These are phyloP conservation scores for Claviceps fusiformis DNA, from an alignment of 2,329 filamentous ascomycete genomes.

Conservation along the genomic window DNA sequence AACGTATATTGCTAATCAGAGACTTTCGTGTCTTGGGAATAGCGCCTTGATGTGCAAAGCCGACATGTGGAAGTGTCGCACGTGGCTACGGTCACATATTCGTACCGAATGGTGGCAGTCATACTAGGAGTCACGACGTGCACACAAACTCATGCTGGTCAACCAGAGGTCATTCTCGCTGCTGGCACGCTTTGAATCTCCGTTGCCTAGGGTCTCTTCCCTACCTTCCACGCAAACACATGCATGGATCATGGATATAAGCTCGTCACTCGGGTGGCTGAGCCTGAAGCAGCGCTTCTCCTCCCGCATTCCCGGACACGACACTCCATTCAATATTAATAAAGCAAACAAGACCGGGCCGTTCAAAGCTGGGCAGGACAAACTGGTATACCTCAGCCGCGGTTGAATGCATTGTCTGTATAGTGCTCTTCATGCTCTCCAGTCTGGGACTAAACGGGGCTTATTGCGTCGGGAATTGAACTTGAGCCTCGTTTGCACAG, in stretches of 20 bases:
- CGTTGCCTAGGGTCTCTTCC: background rate
- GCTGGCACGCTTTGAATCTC: background rate
- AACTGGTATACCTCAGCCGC: background rate
- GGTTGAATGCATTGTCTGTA: slow-evolving; percentile 2
- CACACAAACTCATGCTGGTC: background rate
- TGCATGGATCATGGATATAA: background rate
- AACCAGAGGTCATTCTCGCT: background rate
- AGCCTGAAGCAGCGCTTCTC: background rate
- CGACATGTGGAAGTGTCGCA: background rate
- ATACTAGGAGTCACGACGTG: background rate
- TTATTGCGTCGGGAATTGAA: background rate
- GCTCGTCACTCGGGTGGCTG: background rate
- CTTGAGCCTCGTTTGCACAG: background rate
- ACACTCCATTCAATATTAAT: background rate
- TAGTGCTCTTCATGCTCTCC: background rate
- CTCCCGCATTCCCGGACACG: background rate
- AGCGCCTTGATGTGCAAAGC: background rate
- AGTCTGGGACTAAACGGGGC: background rate
- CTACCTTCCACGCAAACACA: background rate
- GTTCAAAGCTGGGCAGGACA: background rate
- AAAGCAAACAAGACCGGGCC: background rate
- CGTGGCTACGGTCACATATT: background rate
- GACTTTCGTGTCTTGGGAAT: background rate
- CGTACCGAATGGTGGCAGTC: background rate
- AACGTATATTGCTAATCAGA: background rate